A percentile compares a stretch with the other conserved stretches of the same genome.
Evolutionary conservation across 257 asterid species (phyloP).

Genomic region (Eucommia ulmoides): DNA sequence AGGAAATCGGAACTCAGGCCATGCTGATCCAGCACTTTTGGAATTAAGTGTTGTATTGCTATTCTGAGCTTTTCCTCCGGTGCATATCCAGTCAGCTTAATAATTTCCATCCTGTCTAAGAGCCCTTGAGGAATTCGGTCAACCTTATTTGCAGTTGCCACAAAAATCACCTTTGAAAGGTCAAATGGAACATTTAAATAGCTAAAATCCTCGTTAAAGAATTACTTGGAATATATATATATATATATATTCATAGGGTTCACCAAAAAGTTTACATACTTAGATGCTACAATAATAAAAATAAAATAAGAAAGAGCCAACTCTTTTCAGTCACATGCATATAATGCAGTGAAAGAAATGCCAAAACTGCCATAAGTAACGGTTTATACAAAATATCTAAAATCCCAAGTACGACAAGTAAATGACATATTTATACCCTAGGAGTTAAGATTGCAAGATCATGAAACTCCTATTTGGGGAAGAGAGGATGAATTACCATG

Average conservation of each 20-base stretch:
- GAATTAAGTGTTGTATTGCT: conserved; percentile 81
- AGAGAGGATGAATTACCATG: too few relatives aligned
- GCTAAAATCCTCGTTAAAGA: conserved; percentile 62
- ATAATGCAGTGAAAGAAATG: not conserved
- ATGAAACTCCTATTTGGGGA: too few relatives aligned
- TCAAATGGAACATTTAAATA: conserved; percentile 92
- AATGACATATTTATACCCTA: too few relatives aligned
- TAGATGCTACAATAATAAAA: too few relatives aligned
- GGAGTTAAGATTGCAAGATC: too few relatives aligned
- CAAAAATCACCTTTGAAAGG: conserved; percentile 94
- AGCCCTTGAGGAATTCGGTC: conserved; percentile 96
- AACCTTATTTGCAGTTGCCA: conserved; percentile 91
- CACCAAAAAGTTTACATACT: too few relatives aligned
- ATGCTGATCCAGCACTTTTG: conserved; percentile 97
- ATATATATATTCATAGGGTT: too few relatives aligned
- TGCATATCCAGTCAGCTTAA: conserved; percentile 96
- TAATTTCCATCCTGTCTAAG: conserved; percentile 96
- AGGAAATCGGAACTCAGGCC: conserved; percentile 79
- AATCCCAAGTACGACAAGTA: too few relatives aligned
- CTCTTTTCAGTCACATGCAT: not conserved
- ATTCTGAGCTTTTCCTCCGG: conserved; percentile 95
- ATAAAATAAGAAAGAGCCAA: too few relatives aligned
- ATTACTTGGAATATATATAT: conserved; percentile 12
- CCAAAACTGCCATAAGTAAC: too few relatives aligned
- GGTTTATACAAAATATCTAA: too few relatives aligned